These are phyloP conservation scores for Colletotrichum liriopes DNA, from an alignment of 2,329 filamentous ascomycete species.

Conservation along the genomic window DNA sequence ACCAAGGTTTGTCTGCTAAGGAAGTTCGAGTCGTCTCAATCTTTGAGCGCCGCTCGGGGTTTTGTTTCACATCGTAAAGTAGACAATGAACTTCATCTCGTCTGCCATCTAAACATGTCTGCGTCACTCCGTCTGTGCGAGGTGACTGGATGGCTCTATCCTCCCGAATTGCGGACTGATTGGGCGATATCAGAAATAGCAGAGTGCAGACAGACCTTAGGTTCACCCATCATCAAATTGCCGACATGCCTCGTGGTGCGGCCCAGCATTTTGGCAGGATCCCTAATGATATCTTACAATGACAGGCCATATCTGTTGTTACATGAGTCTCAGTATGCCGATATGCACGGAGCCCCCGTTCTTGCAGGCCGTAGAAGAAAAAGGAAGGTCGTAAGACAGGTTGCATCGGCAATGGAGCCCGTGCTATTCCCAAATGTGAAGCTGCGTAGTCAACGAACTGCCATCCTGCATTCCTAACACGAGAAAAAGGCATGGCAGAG, in stretches of 20 bases:
- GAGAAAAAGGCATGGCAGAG: conserved; percentile 18
- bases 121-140: conserved; percentile 4
- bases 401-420: conserved; percentile 23
- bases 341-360: conserved; percentile 7
- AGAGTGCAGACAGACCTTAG: neutral
- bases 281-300: neutral
- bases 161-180: neutral
- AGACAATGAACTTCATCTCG: neutral
- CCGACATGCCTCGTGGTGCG: neutral
- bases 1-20: too few relatives aligned
- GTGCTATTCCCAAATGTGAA: conserved; percentile 15
- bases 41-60: neutral
- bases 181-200: neutral
- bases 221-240: conserved; percentile 6
- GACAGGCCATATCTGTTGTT: neutral
- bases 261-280: neutral
- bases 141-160: neutral
- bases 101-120: neutral
- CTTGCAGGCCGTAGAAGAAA: conserved; percentile 20
- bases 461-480: neutral
- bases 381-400: conserved; percentile 17
- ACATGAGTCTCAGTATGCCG: neutral
- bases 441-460: neutral
- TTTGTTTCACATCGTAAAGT: too few relatives aligned
- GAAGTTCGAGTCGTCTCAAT: neutral